Evolutionary conservation across 164 flowering plant species (phyloP).

Genomic region (grape (Vitis vinifera)): ASM3070453v1 NC_081806.1:6936001-6936500

Average conservation of each 20-base stretch:
- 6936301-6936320: slow-evolving; percentile 45
- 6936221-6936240: slow-evolving; percentile 64
- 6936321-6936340: slow-evolving; percentile 60
- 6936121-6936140: slow-evolving; percentile 46
- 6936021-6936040: slow-evolving; percentile 60
- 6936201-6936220: slow-evolving; percentile 68
- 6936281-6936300: slow-evolving; percentile 15
- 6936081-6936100: slow-evolving; percentile 73
- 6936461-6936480: slow-evolving; percentile 60
- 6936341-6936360: slow-evolving; percentile 15
- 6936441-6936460: slow-evolving; percentile 44
- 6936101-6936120: slow-evolving; percentile 68
- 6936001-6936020: slow-evolving; percentile 65
- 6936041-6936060: slow-evolving; percentile 68
- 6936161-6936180: slow-evolving; percentile 62
- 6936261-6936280: slow-evolving; percentile 17
- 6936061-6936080: slow-evolving; percentile 51
- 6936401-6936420: slow-evolving; percentile 36
- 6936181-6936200: slow-evolving; percentile 72
- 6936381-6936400: slow-evolving; percentile 41
- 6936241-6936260: slow-evolving; percentile 31
- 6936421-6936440: slow-evolving; percentile 47
- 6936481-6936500: slow-evolving; percentile 42
- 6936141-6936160: slow-evolving; percentile 32
- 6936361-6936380: slow-evolving; percentile 40